Percentiles rank a stretch among this genome's conserved stretches.
Conservation (phyloP, 768 basidiomycete species). For the Sporobolomyces roseus region DNA sequence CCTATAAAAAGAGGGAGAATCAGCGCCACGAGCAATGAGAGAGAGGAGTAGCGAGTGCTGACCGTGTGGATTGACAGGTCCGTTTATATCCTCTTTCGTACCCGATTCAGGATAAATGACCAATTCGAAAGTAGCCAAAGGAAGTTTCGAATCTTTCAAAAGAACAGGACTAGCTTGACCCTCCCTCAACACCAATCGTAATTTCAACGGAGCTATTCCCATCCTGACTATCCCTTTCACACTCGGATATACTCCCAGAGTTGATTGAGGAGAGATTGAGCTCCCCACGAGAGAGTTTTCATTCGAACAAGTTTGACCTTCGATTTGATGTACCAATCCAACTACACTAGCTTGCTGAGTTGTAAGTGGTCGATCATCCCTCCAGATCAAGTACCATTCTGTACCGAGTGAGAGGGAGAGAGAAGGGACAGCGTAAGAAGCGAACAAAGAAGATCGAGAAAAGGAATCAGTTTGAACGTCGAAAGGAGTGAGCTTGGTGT, state of each 20-base stretch:
- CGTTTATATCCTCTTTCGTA: no score
- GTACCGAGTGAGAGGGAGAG: not conserved
- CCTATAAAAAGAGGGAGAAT: no score
- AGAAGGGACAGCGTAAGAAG: not conserved
- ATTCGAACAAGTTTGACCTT: not conserved
- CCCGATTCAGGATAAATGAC: no score
- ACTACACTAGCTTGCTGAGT: not conserved
- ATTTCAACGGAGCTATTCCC: not conserved
- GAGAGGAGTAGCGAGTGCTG: no score
- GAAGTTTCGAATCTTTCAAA: no score
- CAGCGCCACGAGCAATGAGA: no score
- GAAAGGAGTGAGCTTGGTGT: not conserved
- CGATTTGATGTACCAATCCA: not conserved
- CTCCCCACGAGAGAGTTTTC: not conserved
- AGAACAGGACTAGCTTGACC: not conserved
- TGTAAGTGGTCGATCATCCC: constrained; percentile 2
- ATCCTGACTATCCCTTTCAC: not conserved
- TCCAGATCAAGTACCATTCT: not conserved
- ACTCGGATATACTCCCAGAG: not conserved
- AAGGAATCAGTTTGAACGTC: no score
- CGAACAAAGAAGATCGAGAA: not conserved
- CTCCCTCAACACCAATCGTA: not conserved
- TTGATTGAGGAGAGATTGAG: not conserved
- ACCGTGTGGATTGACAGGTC: no score
- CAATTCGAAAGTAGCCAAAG: no score